These are phyloP conservation scores for Afroboletus lepidellus DNA, from an alignment of 1,284 basidiomycete species.

Conservation along the genomic window DNA sequence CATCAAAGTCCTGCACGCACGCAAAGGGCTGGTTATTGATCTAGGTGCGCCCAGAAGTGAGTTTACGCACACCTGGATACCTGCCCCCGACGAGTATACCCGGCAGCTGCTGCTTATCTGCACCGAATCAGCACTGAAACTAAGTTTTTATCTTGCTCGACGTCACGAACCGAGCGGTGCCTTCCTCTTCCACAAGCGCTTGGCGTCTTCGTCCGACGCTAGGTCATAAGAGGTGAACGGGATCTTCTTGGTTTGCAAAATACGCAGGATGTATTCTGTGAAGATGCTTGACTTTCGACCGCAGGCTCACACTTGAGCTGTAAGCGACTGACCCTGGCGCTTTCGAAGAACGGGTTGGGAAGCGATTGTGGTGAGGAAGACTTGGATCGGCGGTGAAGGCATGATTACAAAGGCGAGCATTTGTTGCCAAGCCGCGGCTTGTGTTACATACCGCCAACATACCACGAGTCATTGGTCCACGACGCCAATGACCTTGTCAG, in stretches of 20 bases:
- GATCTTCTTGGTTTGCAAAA: slow-evolving; percentile 80
- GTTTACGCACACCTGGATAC: slow-evolving; percentile 52
- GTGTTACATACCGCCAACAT: neutral
- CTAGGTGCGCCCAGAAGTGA: neutral
- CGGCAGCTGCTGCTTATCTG: slow-evolving; percentile 77
- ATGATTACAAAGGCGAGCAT: slow-evolving; percentile 36
- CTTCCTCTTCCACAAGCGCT: slow-evolving; percentile 75
- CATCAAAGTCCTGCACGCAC: slow-evolving; percentile 46
- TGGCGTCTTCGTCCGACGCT: slow-evolving; percentile 77
- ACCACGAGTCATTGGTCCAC: too few relatives aligned
- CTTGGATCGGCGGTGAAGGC: slow-evolving; percentile 73
- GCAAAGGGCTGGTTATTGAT: slow-evolving; percentile 2
- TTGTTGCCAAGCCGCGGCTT: neutral
- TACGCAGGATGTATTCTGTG: slow-evolving; percentile 70
- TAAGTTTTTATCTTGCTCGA: slow-evolving; percentile 1
- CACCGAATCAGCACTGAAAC: slow-evolving; percentile 3
- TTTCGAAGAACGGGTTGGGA: slow-evolving; percentile 73
- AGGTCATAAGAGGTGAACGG: slow-evolving; percentile 77
- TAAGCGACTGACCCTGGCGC: slow-evolving; percentile 54
- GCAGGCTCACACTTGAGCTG: neutral
- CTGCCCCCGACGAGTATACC: slow-evolving; percentile 74
- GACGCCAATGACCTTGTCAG: slow-evolving; percentile 38
- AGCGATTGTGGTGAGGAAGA: slow-evolving; percentile 83
- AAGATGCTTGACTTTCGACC: neutral
- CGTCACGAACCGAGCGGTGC: slow-evolving; percentile 57